These are phyloP conservation scores for Verbascum thapsus DNA, from an alignment of 257 asterid species.

Conservation along the genomic window DNA sequence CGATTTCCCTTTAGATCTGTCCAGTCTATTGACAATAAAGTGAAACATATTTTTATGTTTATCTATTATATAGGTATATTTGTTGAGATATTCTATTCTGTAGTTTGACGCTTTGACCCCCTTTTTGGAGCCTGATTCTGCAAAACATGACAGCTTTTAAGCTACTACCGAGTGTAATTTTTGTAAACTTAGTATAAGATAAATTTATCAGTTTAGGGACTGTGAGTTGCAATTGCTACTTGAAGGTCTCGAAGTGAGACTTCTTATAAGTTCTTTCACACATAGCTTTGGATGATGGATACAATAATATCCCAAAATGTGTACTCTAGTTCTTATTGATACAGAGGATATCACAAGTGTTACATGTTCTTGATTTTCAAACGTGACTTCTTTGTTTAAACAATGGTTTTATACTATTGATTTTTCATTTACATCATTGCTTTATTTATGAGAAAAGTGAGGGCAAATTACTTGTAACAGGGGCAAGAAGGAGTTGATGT, in stretches of 20 bases:
- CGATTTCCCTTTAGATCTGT: not conserved
- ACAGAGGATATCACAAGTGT: conserved; percentile 2
- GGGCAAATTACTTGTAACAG: conserved; percentile 46
- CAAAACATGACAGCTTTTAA: conserved; percentile 4
- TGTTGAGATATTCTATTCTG: not conserved
- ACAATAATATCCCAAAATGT: conserved; percentile 6
- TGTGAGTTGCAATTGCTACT: conserved; percentile 28
- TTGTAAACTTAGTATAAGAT: not conserved
- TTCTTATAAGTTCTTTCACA: not conserved
- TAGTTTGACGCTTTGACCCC: not conserved
- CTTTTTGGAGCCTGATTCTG: conserved; percentile 12
- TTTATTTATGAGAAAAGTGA: conserved; percentile 28
- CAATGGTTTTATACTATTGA: not conserved
- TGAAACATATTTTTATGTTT: not conserved
- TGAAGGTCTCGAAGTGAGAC: conserved; percentile 11
- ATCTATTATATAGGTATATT: conserved; percentile 1
- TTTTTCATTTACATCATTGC: not conserved
- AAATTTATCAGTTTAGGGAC: not conserved
- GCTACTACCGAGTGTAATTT: conserved; percentile 20
- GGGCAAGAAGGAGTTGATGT: conserved; percentile 76
- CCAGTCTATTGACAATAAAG: not conserved
- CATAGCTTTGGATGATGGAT: conserved; percentile 12
- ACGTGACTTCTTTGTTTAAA: conserved; percentile 11
- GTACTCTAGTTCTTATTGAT: conserved; percentile 11
- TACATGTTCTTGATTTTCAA: not conserved